Base-by-base conservation (phyloP, 2,329 filamentous ascomycete species). In the Colletotrichum somersetense region DNA sequence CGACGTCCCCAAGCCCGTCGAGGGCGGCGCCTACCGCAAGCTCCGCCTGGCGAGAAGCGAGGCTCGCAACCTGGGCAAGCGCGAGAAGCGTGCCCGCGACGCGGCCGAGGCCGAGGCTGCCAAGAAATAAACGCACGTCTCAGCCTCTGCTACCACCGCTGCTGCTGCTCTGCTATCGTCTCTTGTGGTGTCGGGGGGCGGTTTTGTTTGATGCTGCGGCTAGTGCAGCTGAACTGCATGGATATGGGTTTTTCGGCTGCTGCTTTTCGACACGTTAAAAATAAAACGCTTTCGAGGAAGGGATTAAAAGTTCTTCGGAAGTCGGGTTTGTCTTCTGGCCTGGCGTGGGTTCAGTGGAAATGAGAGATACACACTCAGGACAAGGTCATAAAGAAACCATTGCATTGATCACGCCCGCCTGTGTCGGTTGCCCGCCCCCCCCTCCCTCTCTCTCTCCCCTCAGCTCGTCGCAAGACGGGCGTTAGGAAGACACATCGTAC, bases 61-160 rank as follows among this genome's bases (percentile, higher is more conserved):
- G 82, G 91, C 93, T 81, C 92, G 95, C 84, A 88, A 93, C 81
- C 85, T 89, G 76, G 96, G 96, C 86, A 89, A 89, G 81, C 91
- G 95, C 84, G 95, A 97, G 90, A 98, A 98, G 95, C 92, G 96
- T 82, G 91, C 89, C 79, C 93, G 92, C 89, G 93, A 94, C 80
- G 96, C 92, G 89, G 92, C 91, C 79, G 93, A 95, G 83, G 93
- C 93, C 82, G 92, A 93, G 83, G 88, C 88, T 81, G 90, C 91
- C 85, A 96, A 96, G 93, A 96, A 96, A 92, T 96, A 95, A 87
- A 83, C 80, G 80, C 61, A 73, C 52, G 63, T 66, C 55, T 61
- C 38, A 48, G 62, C 56, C 46, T 73, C 58, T 71, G 65, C 42
- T 62, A 61, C 50, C 66, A 61, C 53, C 48, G 38, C 56, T 30